Conservation (phyloP, 78 protist species). For the Dictyostelium purpureum region DNA sequence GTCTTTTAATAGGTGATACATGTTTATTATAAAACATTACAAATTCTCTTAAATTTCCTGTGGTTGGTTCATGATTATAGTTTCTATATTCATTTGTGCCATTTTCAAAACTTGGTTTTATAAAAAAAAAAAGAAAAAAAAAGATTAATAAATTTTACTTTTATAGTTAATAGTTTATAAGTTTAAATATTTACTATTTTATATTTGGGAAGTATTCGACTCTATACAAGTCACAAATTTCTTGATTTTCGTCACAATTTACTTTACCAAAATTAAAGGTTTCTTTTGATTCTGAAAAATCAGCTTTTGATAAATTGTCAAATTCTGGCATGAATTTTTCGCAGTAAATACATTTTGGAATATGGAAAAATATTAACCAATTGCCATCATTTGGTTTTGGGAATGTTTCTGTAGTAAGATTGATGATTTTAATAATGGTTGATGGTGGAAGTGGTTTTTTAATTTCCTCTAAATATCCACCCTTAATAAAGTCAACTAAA, state of each 20-base stretch:
- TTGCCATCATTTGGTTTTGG: background rate
- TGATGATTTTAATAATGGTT: background rate
- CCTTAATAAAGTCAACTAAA: background rate
- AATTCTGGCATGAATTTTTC: slow-evolving; percentile 65
- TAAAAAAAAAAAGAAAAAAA: background rate
- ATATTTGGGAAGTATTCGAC: slow-evolving; percentile 43
- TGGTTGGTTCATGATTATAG: slow-evolving; percentile 35
- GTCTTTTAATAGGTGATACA: background rate
- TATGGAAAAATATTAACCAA: slow-evolving; percentile 88
- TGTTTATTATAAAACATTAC: background rate
- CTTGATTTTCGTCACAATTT: slow-evolving; percentile 60
- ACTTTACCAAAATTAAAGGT: slow-evolving; percentile 85
- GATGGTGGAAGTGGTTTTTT: background rate
- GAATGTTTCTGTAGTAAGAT: background rate
- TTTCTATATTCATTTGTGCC: background rate
- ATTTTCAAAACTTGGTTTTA: slow-evolving; percentile 17
- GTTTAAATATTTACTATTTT: slow-evolving; percentile 22
- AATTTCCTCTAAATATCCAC: background rate
- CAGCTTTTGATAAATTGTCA: slow-evolving; percentile 73
- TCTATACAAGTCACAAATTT: slow-evolving; percentile 26
- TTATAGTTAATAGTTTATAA: background rate
- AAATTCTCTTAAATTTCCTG: background rate
- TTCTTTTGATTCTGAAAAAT: background rate
- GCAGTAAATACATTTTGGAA: slow-evolving; percentile 86
- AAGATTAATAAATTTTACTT: background rate